These are phyloP conservation scores for Leccinum ponderosum DNA, from an alignment of 1,284 basidiomycete species.

Conservation along the genomic window DNA sequence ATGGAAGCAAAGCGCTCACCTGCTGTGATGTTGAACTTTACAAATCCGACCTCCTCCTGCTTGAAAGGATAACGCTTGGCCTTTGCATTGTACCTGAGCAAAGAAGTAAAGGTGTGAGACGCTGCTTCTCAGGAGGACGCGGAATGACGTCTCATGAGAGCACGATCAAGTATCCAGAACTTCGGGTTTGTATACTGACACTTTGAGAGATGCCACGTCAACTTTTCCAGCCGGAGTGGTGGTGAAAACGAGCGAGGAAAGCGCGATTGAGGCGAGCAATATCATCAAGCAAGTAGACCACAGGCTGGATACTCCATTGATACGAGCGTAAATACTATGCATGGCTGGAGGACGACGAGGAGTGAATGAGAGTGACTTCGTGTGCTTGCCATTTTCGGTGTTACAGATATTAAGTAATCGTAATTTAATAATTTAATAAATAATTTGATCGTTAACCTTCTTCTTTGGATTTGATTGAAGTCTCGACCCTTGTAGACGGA, in stretches of 20 bases:
- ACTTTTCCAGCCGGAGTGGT: slow-evolving; percentile 59
- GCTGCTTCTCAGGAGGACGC: slow-evolving; percentile 7
- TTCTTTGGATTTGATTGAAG: neutral
- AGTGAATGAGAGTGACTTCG: neutral
- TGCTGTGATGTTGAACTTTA: slow-evolving; percentile 76
- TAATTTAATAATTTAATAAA: neutral
- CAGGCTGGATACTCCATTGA: slow-evolving; percentile 74
- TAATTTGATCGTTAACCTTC: slow-evolving; percentile 1
- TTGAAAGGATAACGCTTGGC: slow-evolving; percentile 54
- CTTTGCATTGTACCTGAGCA: slow-evolving; percentile 52
- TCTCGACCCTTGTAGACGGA: neutral
- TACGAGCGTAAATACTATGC: slow-evolving; percentile 67
- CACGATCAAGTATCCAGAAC: neutral
- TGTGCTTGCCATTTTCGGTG: neutral
- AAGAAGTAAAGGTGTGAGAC: slow-evolving; percentile 13
- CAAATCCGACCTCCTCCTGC: slow-evolving; percentile 72
- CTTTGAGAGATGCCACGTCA: slow-evolving; percentile 62
- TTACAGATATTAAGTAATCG: neutral
- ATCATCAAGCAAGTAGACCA: slow-evolving; percentile 79
- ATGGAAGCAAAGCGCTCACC: slow-evolving; percentile 48
- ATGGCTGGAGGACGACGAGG: slow-evolving; percentile 36
- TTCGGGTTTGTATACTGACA: slow-evolving; percentile 46
- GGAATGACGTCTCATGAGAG: slow-evolving; percentile 8
- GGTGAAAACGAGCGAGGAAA: slow-evolving; percentile 68
- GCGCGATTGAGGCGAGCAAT: slow-evolving; percentile 71